These are phyloP conservation scores for Heterobasidion irregulare DNA, from an alignment of 1,284 basidiomycete species.

Conservation along the genomic window DNA sequence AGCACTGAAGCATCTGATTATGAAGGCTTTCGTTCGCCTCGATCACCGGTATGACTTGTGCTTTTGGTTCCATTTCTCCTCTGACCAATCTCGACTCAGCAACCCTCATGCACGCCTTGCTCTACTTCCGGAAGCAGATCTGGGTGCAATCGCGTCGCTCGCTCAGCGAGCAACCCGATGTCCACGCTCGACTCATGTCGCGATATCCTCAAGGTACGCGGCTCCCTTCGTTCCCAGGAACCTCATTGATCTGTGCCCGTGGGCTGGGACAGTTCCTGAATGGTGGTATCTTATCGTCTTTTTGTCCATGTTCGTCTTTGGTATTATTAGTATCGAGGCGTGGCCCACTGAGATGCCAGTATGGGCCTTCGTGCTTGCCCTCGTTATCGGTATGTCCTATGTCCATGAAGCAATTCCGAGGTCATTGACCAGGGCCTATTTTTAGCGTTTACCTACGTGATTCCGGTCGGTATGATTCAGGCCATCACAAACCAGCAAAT, in stretches of 20 bases:
- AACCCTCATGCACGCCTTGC: slow-evolving; percentile 64
- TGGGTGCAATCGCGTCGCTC: slow-evolving; percentile 53
- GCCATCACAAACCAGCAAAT: slow-evolving; percentile 46
- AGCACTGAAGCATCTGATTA: not conserved
- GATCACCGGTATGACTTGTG: slow-evolving; percentile 40
- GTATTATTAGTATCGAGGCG: slow-evolving; percentile 58
- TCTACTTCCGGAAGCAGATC: slow-evolving; percentile 67
- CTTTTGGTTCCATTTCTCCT: not conserved
- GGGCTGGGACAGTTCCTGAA: slow-evolving; percentile 17
- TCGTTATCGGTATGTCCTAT: slow-evolving; percentile 32
- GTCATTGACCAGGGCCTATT: slow-evolving; percentile 30
- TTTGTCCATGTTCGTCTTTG: slow-evolving; percentile 42
- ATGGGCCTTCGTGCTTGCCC: slow-evolving; percentile 41
- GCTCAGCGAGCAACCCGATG: slow-evolving; percentile 68
- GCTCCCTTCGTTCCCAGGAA: slow-evolving; percentile 19
- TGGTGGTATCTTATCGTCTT: slow-evolving; percentile 29
- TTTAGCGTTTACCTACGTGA: slow-evolving; percentile 51
- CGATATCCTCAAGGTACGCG: slow-evolving; percentile 49
- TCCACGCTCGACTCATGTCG: slow-evolving; percentile 79
- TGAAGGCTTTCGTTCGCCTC: slow-evolving; percentile 43
- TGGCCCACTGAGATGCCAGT: slow-evolving; percentile 61
- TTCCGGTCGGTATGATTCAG: slow-evolving; percentile 45
- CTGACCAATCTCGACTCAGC: slow-evolving; percentile 39
- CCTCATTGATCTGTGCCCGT: slow-evolving; percentile 32
- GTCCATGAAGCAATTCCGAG: slow-evolving; percentile 49